A percentile compares a stretch with the other conserved stretches of the same genome.
phyloP scores from a whole-genome alignment of 2,329 filamentous ascomycete species.

The Neoascochyta sp. region DNA sequence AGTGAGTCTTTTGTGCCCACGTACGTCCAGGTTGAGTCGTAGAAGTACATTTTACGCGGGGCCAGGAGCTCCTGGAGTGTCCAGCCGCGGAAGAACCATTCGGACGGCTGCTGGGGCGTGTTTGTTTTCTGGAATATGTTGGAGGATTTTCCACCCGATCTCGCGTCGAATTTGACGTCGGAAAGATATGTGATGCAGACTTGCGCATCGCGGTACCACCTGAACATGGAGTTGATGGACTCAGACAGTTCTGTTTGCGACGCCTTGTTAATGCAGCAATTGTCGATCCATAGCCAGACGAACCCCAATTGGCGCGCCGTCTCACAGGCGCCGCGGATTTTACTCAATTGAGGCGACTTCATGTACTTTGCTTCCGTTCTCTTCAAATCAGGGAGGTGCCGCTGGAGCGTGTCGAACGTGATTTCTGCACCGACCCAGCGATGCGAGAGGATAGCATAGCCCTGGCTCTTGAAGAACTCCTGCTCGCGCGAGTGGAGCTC shows the following conservation, averaged over 20 bases:
- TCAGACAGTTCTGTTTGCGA: constrained; percentile 1
- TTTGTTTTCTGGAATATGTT: not conserved
- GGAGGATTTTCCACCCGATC: too few relatives aligned
- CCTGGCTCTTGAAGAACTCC: too few relatives aligned
- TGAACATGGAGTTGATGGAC: constrained; percentile 7
- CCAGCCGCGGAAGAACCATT: constrained; percentile 11
- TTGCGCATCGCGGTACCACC: constrained; percentile 3
- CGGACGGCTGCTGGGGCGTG: not conserved
- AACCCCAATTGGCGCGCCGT: too few relatives aligned
- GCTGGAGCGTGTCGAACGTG: not conserved
- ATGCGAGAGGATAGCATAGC: too few relatives aligned
- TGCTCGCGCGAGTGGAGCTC: too few relatives aligned
- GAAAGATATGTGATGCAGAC: constrained; percentile 4
- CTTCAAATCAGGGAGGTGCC: too few relatives aligned
- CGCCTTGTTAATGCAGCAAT: constrained; percentile 5
- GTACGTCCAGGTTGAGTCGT: constrained; percentile 6
- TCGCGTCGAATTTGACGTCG: too few relatives aligned
- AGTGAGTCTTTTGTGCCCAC: constrained; percentile 7
- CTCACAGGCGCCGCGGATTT: too few relatives aligned
- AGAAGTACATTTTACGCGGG: constrained; percentile 8
- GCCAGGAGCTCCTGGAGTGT: constrained; percentile 11
- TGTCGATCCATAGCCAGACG: too few relatives aligned
- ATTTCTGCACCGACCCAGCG: not conserved
- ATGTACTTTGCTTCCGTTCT: too few relatives aligned
- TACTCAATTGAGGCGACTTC: too few relatives aligned